Percentiles rank a stretch among this genome's conserved stretches.
These are phyloP conservation scores for Trichoderma guizhouense DNA, from an alignment of 2,329 filamentous ascomycete species.

Conservation along the genomic window DNA sequence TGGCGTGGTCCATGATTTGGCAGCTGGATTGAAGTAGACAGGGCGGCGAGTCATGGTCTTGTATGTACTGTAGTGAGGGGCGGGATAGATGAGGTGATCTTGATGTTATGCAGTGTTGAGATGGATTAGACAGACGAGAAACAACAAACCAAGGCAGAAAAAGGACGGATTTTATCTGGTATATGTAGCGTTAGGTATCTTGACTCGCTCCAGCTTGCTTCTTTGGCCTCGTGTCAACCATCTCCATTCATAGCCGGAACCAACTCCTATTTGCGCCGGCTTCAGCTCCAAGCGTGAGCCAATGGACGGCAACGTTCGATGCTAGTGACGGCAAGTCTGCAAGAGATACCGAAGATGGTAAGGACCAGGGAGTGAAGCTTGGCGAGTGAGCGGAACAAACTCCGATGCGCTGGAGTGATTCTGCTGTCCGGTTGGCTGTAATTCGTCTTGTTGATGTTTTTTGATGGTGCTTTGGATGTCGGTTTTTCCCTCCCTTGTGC, in stretches of 20 bases:
- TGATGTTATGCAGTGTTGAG: background rate
- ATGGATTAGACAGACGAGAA: background rate
- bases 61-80: background rate
- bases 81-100: background rate
- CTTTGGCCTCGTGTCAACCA: background rate
- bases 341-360: constrained; percentile 5
- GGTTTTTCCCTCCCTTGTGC: background rate
- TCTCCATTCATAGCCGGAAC: background rate
- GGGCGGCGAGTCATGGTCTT: constrained; percentile 16
- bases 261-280: background rate
- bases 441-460: background rate
- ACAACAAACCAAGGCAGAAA: background rate
- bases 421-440: background rate
- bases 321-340: background rate
- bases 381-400: background rate
- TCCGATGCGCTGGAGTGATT: background rate
- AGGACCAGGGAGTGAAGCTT: background rate
- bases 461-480: background rate
- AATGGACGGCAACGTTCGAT: background rate
- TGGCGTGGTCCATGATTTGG: constrained; percentile 17
- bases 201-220: background rate
- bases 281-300: background rate
- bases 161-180: background rate
- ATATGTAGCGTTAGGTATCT: background rate
- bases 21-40: constrained; percentile 20